phyloP scores from a whole-genome alignment of 768 basidiomycete species.

The Pholiota microspora region DNA sequence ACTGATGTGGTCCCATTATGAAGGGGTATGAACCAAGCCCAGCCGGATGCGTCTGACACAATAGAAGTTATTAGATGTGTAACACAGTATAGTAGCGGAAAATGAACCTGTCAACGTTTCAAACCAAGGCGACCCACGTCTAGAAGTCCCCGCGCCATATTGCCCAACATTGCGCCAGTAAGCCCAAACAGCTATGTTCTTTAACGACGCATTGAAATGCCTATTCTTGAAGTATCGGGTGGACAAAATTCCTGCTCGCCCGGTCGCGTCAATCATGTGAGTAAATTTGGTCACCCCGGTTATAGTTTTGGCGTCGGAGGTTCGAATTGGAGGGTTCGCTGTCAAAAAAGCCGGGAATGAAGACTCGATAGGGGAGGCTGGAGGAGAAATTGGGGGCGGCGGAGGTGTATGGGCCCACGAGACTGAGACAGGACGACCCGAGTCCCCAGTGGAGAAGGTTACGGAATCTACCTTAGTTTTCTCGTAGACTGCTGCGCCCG shows the following conservation, averaged over 20 bases:
- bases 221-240: slow-evolving; percentile 69
- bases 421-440: slow-evolving; percentile 48
- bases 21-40: slow-evolving; percentile 74
- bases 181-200: slow-evolving; percentile 77
- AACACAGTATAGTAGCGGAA: background rate
- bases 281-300: slow-evolving; percentile 60
- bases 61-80: slow-evolving; percentile 1
- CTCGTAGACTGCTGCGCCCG: slow-evolving; percentile 53
- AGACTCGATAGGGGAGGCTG: slow-evolving; percentile 34
- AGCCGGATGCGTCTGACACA: slow-evolving; percentile 58
- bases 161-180: slow-evolving; percentile 61
- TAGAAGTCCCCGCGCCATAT: slow-evolving; percentile 48
- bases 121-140: slow-evolving; percentile 64
- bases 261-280: slow-evolving; percentile 72
- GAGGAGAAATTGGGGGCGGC: slow-evolving; percentile 37
- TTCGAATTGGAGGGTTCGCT: slow-evolving; percentile 11
- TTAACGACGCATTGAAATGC: slow-evolving; percentile 63
- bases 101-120: slow-evolving; percentile 67
- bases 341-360: slow-evolving; percentile 24
- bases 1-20: slow-evolving; percentile 62
- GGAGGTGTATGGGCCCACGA: slow-evolving; percentile 49
- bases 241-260: slow-evolving; percentile 70
- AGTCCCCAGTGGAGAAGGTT: slow-evolving; percentile 38
- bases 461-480: slow-evolving; percentile 50
- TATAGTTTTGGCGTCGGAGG: slow-evolving; percentile 15